Base-by-base conservation (phyloP, 768 basidiomycete species). In the Thelephora ganbajun region DNA sequence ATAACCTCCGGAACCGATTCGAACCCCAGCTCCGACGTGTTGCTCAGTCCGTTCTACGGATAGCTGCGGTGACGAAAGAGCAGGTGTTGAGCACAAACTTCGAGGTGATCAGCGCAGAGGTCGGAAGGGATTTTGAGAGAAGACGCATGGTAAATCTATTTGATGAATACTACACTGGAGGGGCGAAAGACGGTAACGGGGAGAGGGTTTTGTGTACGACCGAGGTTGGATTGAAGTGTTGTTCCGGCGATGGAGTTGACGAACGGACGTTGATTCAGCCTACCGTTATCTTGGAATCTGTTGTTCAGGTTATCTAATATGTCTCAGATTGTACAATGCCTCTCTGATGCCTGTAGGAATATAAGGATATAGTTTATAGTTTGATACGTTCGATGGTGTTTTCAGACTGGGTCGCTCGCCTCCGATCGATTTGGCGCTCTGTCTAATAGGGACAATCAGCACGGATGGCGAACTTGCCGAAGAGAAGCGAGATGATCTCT, bases 51-150 rank as follows among this genome's bases (percentile, higher is more conserved):
- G 79, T 79, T 18, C 73, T 74, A 57, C 70, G 70, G 50, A 65
- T 88, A 26, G 80, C 81, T 11, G 72, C 69, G 44, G 74, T 83
- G 35, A 72, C 74, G 33, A 67, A 75, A 44, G 83, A 88, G 55
- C 83, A 85, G 50, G 83, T 85, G 56, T 73, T 88, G 67, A 82
- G 79, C 2, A 81, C 83, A 2, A 77, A 72, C 49, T 88, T 87
- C 55, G 81, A 87, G 54, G 71, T 86, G 33, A 61, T 81, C 35
- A 70, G 76, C 16, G 72, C 77, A 1, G 77, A 81, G 49, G 69
- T 72, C 30, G 73, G 72, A 2, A 65, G 67, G 14, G 11, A 61
- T 11, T 80, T 76, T 55, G 70, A 77, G 46, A 60, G 63, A 2
- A 63, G 66, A 18, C 65, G 66, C 26, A 81, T 81, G 79, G 56